These are phyloP conservation scores for Aspergillus novofumigatus DNA, from an alignment of 2,329 filamentous ascomycete species.

Conservation along the genomic window DNA sequence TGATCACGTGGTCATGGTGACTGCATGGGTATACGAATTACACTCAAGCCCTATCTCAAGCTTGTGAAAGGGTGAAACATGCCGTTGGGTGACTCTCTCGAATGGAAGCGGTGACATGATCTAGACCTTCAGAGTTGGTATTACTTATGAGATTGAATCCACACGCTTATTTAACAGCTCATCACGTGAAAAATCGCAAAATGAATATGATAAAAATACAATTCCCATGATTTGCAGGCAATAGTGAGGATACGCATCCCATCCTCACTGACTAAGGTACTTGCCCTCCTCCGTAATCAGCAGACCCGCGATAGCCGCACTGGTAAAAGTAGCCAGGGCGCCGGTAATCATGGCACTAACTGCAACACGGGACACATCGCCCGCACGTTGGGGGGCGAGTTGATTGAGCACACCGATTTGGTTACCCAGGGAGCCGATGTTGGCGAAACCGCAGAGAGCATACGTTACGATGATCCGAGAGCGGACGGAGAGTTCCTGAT, in stretches of 20 bases:
- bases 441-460: slow-evolving; percentile 75
- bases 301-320: slow-evolving; percentile 72
- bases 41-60: neutral
- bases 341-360: slow-evolving; percentile 74
- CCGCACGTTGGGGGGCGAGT: slow-evolving; percentile 68
- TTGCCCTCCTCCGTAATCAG: slow-evolving; percentile 56
- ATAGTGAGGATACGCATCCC: slow-evolving; percentile 7
- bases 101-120: neutral
- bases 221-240: neutral
- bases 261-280: slow-evolving; percentile 8
- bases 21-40: neutral
- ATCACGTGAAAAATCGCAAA: neutral
- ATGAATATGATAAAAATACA: neutral
- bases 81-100: neutral
- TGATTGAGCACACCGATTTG: slow-evolving; percentile 86
- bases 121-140: neutral
- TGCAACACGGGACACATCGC: slow-evolving; percentile 71
- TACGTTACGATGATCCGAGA: slow-evolving; percentile 81
- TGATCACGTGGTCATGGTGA: neutral
- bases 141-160: neutral
- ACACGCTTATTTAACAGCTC: neutral
- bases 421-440: slow-evolving; percentile 81
- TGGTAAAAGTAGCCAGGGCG: slow-evolving; percentile 73
- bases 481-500: slow-evolving; percentile 60
- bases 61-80: neutral